These are phyloP conservation scores for Pseudocercospora musae DNA, from an alignment of 2,329 filamentous ascomycete genomes.

Conservation along the genomic window DNA sequence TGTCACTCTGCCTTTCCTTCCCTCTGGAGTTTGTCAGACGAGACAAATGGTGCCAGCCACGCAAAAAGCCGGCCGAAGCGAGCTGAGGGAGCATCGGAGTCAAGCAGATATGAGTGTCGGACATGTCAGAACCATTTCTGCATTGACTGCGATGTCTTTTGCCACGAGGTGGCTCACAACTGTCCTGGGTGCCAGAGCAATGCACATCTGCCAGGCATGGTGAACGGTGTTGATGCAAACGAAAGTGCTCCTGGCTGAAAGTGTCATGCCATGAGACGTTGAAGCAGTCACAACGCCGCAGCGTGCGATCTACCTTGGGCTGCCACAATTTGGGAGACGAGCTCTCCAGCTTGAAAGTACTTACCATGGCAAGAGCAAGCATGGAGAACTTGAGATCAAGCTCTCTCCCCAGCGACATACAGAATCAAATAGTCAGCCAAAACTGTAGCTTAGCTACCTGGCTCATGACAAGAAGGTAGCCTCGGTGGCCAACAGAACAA, in stretches of 20 bases:
- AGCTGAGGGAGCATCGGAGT: slow-evolving; percentile 67
- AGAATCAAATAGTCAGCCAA: background rate
- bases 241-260: background rate
- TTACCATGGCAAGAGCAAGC: background rate
- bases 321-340: background rate
- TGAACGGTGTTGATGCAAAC: background rate
- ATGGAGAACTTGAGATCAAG: background rate
- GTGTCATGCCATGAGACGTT: background rate
- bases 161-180: slow-evolving; percentile 91
- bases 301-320: background rate
- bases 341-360: background rate
- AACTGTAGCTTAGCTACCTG: background rate
- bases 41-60: slow-evolving; percentile 21
- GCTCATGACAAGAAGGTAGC: background rate
- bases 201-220: slow-evolving; percentile 30
- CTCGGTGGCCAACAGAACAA: background rate
- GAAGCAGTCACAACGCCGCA: background rate
- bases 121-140: slow-evolving; percentile 91
- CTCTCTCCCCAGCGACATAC: background rate
- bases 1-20: slow-evolving; percentile 72
- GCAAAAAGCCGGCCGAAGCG: slow-evolving; percentile 19
- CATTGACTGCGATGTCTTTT: slow-evolving; percentile 95
- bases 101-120: slow-evolving; percentile 81
- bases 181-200: slow-evolving; percentile 78
- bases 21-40: slow-evolving; percentile 33